These are phyloP conservation scores for Monosporascus sp. DNA, from an alignment of 2,329 filamentous ascomycete species.

Conservation along the genomic window DNA sequence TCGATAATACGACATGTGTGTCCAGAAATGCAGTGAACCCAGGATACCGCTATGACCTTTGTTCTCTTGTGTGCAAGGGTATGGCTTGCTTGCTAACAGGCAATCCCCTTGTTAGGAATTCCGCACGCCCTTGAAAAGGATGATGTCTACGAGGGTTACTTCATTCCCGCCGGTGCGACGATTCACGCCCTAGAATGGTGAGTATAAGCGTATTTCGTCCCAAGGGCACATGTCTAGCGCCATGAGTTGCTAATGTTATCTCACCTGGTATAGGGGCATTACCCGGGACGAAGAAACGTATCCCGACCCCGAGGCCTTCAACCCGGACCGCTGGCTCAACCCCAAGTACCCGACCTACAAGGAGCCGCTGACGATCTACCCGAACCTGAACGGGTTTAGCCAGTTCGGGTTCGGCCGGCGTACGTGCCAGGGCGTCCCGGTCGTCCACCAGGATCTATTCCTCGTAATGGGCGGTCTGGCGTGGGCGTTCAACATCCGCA, in stretches of 20 bases:
- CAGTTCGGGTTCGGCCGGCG: conserved; percentile 52
- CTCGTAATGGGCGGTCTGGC: conserved; percentile 34
- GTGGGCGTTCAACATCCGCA: conserved; percentile 29
- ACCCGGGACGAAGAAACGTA: conserved; percentile 38
- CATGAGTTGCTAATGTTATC: conserved; percentile 22
- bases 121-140: conserved; percentile 47
- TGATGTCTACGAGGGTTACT: conserved; percentile 48
- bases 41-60: no score
- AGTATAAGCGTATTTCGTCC: conserved; percentile 10
- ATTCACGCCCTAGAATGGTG: conserved; percentile 50
- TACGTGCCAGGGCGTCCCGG: conserved; percentile 38
- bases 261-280: conserved; percentile 36
- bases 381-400: conserved; percentile 35
- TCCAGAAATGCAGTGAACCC: no score
- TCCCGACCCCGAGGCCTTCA: conserved; percentile 33
- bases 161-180: conserved; percentile 46
- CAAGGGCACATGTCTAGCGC: background rate
- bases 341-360: conserved; percentile 33
- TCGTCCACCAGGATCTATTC: conserved; percentile 37
- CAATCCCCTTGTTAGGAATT: conserved; percentile 31
- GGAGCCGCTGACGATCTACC: conserved; percentile 33
- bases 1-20: no score
- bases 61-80: background rate
- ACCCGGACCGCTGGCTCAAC: conserved; percentile 35
- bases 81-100: background rate